A percentile compares a stretch with the other conserved stretches of the same genome.
Conservation (phyloP, 2,329 filamentous ascomycete species). For the Myriosclerotinia duriaeana region DNA sequence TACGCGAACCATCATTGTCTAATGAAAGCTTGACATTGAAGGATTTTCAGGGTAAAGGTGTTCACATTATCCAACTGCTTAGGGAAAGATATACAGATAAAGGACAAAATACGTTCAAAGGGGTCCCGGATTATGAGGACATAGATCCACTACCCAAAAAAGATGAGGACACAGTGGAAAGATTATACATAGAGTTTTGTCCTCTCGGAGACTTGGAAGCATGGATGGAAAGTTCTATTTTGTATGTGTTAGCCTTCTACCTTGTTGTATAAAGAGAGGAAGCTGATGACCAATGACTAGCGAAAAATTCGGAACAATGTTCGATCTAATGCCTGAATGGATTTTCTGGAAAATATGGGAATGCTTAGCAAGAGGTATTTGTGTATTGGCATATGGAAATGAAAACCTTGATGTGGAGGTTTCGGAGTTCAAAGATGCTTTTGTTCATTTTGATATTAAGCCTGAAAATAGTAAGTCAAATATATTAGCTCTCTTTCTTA, state of each 20-base stretch:
- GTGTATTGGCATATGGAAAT: background rate
- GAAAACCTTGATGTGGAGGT: background rate
- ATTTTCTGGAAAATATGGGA: background rate
- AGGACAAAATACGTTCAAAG: background rate
- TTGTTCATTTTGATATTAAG: background rate
- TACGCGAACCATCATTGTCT: background rate
- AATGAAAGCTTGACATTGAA: background rate
- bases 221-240: background rate
- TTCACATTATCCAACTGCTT: background rate
- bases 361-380: background rate
- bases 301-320: too few species aligned
- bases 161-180: background rate
- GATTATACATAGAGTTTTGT: background rate
- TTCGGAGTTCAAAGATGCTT: background rate
- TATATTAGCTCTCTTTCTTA: background rate
- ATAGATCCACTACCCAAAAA: background rate
- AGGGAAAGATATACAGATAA: background rate
- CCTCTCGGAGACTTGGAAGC: background rate
- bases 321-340: too few species aligned
- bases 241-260: background rate
- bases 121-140: background rate
- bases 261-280: background rate
- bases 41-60: background rate
- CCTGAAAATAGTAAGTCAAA: background rate
- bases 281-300: background rate